Percentiles rank a stretch among this genome's conserved stretches.
phyloP scores from a whole-genome alignment of 345 rosid species.

The Alliaria petiolata region DNA sequence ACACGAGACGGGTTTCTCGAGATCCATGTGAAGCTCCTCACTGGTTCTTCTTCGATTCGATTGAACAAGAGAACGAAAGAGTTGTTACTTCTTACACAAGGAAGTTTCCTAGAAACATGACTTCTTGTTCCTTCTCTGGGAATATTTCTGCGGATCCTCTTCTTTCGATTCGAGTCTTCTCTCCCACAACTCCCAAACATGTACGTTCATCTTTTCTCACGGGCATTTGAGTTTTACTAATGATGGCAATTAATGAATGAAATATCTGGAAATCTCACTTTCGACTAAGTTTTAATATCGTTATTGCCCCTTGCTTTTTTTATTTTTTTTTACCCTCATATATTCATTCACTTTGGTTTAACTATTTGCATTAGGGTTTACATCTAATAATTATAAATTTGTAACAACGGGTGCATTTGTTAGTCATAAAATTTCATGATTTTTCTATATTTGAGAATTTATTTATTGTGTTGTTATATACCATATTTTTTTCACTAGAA shows the following conservation, averaged over 20 bases:
- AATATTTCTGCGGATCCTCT: conserved; percentile 54
- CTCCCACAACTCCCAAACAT: conserved; percentile 33
- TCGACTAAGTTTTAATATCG: background rate
- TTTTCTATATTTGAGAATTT: background rate
- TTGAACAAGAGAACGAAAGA: background rate
- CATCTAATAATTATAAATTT: background rate
- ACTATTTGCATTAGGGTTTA: background rate
- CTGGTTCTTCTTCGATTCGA: conserved; percentile 53
- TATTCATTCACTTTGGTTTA: background rate
- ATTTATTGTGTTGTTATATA: background rate
- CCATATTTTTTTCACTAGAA: background rate
- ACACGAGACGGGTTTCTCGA: conserved; percentile 27
- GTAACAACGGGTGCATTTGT: background rate
- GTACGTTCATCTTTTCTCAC: conserved; percentile 24
- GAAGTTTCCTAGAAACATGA: conserved; percentile 29
- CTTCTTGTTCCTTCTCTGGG: conserved; percentile 35
- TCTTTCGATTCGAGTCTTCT: conserved; percentile 40
- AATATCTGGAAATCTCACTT: background rate
- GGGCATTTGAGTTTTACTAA: background rate
- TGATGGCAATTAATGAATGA: background rate
- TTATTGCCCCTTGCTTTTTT: background rate
- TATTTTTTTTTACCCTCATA: background rate
- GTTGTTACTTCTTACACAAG: conserved; percentile 47
- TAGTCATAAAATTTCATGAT: background rate
- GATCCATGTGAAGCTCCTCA: conserved; percentile 63